Evolutionary conservation across 2,329 filamentous ascomycete genomes (phyloP).

Genomic region (Cladophialophora carrionii): DNA sequence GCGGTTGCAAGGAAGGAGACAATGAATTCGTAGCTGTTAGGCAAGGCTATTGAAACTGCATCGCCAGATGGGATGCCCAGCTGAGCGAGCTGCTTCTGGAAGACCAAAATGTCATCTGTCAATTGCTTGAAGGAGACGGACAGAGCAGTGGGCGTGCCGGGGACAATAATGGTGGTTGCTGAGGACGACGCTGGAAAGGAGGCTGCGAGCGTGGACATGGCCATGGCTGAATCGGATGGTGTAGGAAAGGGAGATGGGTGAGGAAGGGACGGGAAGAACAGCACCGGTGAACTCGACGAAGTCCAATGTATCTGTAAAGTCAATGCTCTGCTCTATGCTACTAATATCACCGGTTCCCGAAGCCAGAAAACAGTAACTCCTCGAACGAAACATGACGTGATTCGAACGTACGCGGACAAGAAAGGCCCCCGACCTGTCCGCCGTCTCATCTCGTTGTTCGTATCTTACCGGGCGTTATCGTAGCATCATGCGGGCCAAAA

Average conservation of each 20-base stretch:
- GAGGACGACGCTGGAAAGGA: slow-evolving; percentile 58
- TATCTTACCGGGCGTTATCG: slow-evolving; percentile 14
- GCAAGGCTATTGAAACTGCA: slow-evolving; percentile 79
- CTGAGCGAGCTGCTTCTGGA: slow-evolving; percentile 76
- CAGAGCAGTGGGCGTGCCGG: slow-evolving; percentile 64
- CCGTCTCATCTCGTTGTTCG: slow-evolving; percentile 11
- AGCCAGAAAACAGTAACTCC: slow-evolving; percentile 6
- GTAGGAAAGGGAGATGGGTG: slow-evolving; percentile 1
- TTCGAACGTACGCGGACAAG: slow-evolving; percentile 8
- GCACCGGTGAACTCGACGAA: slow-evolving; percentile 7
- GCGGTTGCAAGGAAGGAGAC: slow-evolving; percentile 81
- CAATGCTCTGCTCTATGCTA: slow-evolving; percentile 1
- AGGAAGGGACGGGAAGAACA: slow-evolving; percentile 2
- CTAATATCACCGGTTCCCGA: slow-evolving; percentile 7
- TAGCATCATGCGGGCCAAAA: slow-evolving; percentile 12
- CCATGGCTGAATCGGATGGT: slow-evolving; percentile 29
- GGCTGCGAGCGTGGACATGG: slow-evolving; percentile 61
- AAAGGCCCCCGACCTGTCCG: slow-evolving; percentile 8
- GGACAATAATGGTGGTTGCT: slow-evolving; percentile 71
- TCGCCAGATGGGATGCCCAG: slow-evolving; percentile 70
- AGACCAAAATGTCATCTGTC: slow-evolving; percentile 65
- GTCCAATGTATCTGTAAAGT: slow-evolving; percentile 3
- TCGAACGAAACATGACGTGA: slow-evolving; percentile 22
- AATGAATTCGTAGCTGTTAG: slow-evolving; percentile 87
- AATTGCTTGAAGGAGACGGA: slow-evolving; percentile 72